Conservation (phyloP, 306 rosid genomes). For the Rosa rugosa region DNA sequence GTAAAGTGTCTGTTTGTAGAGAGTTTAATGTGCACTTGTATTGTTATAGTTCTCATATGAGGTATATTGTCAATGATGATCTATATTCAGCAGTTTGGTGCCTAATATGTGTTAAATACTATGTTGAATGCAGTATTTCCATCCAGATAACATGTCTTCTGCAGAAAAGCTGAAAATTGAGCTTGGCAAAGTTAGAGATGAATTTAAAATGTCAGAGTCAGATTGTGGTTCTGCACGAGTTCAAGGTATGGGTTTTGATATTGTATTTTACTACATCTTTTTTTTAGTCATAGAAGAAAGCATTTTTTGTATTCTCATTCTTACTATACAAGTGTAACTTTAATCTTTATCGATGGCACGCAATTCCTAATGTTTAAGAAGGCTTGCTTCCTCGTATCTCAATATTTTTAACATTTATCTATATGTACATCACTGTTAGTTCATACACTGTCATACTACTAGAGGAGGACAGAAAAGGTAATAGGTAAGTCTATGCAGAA, state of each 20-base stretch:
- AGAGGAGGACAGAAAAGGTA: background rate
- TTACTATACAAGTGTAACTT: background rate
- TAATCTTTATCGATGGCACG: no score
- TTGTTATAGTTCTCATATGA: background rate
- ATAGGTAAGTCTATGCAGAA: background rate
- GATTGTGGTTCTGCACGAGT: slow-evolving; percentile 94
- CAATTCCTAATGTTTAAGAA: no score
- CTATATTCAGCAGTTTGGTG: background rate
- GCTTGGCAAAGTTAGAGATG: slow-evolving; percentile 77
- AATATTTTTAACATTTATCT: no score
- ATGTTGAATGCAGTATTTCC: slow-evolving; percentile 66
- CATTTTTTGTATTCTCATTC: background rate
- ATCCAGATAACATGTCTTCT: slow-evolving; percentile 90
- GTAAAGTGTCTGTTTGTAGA: background rate
- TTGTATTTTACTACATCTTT: background rate
- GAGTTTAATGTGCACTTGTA: background rate
- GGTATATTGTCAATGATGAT: slow-evolving; percentile 1
- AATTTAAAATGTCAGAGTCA: slow-evolving; percentile 89
- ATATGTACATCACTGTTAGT: background rate
- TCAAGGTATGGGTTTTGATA: slow-evolving; percentile 61
- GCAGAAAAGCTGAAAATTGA: slow-evolving; percentile 78
- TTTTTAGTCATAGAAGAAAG: background rate
- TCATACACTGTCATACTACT: background rate
- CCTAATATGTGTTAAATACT: background rate
- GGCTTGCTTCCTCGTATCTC: no score